A percentile compares a stretch with the other conserved stretches of the same genome.
Conservation (phyloP, 2,329 filamentous ascomycete genomes). For the Cladosporium sp. region DNA sequence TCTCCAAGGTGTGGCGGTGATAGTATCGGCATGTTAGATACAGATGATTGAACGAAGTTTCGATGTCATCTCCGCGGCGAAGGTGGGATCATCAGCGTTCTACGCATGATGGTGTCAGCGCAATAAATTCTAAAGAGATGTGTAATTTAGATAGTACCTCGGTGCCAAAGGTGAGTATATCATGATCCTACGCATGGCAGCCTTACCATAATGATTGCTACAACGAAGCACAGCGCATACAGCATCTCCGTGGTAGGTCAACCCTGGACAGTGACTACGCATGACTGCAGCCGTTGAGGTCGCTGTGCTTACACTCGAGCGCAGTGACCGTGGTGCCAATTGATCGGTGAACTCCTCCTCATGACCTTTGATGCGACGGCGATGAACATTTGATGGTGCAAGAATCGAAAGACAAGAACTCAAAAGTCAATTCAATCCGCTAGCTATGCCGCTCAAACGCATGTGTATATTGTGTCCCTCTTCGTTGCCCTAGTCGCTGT, state of each 20-base stretch:
- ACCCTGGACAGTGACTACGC: background rate
- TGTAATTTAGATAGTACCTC: background rate
- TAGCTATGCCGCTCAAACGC: conserved; percentile 10
- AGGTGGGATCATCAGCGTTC: too few species aligned
- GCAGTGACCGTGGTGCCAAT: background rate
- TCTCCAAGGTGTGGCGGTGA: background rate
- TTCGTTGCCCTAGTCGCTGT: conserved; percentile 7
- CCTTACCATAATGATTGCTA: background rate
- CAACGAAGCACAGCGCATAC: background rate
- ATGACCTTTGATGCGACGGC: background rate
- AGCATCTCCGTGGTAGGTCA: background rate
- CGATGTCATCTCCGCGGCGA: background rate
- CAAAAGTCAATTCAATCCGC: background rate
- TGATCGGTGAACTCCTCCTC: background rate
- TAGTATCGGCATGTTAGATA: background rate
- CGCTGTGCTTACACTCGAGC: background rate
- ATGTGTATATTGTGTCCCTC: background rate
- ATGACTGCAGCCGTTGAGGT: background rate
- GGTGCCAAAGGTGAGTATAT: background rate
- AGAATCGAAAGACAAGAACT: background rate
- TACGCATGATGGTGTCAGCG: too few species aligned
- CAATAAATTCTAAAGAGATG: too few species aligned
- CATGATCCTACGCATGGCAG: background rate
- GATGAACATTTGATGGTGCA: background rate
- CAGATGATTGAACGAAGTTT: background rate